These are phyloP conservation scores for Penicillium rolfsii DNA, from an alignment of 2,329 filamentous ascomycete species.

Conservation along the genomic window DNA sequence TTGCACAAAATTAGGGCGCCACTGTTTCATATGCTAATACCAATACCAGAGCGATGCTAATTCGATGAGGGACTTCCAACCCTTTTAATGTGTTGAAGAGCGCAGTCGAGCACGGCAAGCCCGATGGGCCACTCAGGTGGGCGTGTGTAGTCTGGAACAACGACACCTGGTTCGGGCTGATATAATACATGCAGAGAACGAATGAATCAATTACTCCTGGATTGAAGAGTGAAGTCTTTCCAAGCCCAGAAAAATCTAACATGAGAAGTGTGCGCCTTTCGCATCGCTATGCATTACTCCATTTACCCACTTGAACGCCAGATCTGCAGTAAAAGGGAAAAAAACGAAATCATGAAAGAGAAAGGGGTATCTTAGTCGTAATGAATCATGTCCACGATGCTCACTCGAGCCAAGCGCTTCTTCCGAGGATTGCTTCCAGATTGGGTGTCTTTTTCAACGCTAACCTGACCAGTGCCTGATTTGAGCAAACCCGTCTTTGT, in stretches of 20 bases:
- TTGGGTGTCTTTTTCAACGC: neutral
- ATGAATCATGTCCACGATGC: constrained; percentile 38
- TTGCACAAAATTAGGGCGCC: no score
- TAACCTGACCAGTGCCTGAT: constrained; percentile 12
- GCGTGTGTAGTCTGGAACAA: no score
- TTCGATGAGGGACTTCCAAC: no score
- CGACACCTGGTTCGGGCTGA: no score
- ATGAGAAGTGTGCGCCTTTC: neutral
- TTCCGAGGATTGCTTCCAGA: constrained; percentile 18
- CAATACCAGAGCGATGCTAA: no score
- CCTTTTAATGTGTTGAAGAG: no score
- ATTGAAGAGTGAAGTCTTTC: neutral
- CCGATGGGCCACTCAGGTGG: no score
- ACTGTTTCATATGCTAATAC: no score
- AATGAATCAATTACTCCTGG: neutral
- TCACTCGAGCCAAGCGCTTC: constrained; percentile 40
- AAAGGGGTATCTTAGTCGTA: constrained; percentile 13
- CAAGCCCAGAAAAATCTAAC: neutral
- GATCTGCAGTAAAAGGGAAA: neutral
- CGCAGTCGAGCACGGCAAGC: no score
- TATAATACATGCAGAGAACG: neutral
- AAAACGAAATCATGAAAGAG: neutral
- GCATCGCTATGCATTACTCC: neutral
- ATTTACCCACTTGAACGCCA: neutral
- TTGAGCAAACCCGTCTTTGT: constrained; percentile 14